Conservation (phyloP, 208 protist genomes). For the Wallacemonas sp. region DNA sequence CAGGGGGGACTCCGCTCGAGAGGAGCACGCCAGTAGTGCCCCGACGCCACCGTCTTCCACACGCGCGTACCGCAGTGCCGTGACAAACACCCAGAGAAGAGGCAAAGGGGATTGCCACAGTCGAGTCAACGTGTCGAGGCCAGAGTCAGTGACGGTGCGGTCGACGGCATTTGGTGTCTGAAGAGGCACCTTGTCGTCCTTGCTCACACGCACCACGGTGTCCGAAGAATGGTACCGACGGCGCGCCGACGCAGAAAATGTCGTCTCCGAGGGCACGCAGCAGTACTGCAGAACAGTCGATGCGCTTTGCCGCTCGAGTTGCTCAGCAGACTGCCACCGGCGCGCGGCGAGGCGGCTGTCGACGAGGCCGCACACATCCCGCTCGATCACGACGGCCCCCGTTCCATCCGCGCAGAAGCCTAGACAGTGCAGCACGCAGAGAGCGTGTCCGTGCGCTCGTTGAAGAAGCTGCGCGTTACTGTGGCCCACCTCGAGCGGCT, state of each 20-base stretch:
- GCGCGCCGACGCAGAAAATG: slow-evolving; percentile 14
- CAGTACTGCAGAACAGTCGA: slow-evolving; percentile 17
- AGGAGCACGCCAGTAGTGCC: slow-evolving; percentile 1
- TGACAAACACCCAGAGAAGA: slow-evolving; percentile 34
- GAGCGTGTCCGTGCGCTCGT: slow-evolving; percentile 25
- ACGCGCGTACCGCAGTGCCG: slow-evolving; percentile 46
- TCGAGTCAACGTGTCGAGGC: background rate
- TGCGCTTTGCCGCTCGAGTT: slow-evolving; percentile 5
- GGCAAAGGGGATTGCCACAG: slow-evolving; percentile 41
- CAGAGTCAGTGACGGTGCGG: background rate
- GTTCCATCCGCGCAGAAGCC: slow-evolving; percentile 73
- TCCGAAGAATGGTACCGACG: background rate
- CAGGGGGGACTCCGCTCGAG: background rate
- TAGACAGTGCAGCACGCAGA: slow-evolving; percentile 54
- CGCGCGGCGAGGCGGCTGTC: background rate
- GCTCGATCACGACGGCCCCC: slow-evolving; percentile 35
- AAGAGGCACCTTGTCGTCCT: background rate
- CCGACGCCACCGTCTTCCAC: slow-evolving; percentile 33
- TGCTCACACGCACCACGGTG: background rate
- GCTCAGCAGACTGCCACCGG: background rate
- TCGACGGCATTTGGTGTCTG: background rate
- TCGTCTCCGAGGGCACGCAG: slow-evolving; percentile 27
- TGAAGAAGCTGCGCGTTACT: slow-evolving; percentile 24
- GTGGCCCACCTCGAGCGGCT: slow-evolving; percentile 42
- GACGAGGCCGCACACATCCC: slow-evolving; percentile 54